Base-by-base conservation (phyloP, 176 grass and related monocot genomes). In the Cocos nucifera region DNA sequence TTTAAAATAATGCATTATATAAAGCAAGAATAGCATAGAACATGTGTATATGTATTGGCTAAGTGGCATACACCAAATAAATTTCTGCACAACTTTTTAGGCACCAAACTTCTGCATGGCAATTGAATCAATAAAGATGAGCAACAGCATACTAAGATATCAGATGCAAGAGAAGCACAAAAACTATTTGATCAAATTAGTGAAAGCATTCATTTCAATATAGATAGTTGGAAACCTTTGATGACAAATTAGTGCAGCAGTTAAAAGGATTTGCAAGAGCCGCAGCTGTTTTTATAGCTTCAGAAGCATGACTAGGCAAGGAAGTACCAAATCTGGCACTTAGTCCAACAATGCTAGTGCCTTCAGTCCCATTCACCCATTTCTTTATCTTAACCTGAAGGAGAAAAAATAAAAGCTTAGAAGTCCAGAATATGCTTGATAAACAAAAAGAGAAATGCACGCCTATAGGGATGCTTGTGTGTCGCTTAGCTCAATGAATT, bases 361-460 rank as follows among this genome's bases (percentile, higher is more conserved):
- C 75, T 71, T 91, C 63, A 57, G 81, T 91, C 56, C 84, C 87
- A 64, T 97, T 78, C 52, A 91, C 78, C 92, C 87, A 88, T 74
- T 76, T 91, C 65, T 78, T 76, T 71, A 97, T 81, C 76, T 91
- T 97, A 59, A 97, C 87, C 92, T 97, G 83, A 73, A 81, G 27
- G 35, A 2, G 10, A 53, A 65, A 76, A 65, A 23, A 16, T 67
- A 25, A 28, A 54, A 20, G 10, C 20, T 10, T 51, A 50, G 51
- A 69, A 30, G 22, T 61, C 29, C 35, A 77, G 8, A 39, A 59
- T 28, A 48, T 18, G 22, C 6, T 18, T 16, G 30, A 21, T 53
- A 22, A 49, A 49, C 48, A 61, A 4, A 49, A 12, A 15, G n/a
- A 15, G 7, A 22, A 15, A 68, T 53, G 26, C 19, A 61, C 16